These are phyloP conservation scores for Paxillus ammoniavirescens DNA, from an alignment of 768 basidiomycete genomes.

Conservation along the genomic window DNA sequence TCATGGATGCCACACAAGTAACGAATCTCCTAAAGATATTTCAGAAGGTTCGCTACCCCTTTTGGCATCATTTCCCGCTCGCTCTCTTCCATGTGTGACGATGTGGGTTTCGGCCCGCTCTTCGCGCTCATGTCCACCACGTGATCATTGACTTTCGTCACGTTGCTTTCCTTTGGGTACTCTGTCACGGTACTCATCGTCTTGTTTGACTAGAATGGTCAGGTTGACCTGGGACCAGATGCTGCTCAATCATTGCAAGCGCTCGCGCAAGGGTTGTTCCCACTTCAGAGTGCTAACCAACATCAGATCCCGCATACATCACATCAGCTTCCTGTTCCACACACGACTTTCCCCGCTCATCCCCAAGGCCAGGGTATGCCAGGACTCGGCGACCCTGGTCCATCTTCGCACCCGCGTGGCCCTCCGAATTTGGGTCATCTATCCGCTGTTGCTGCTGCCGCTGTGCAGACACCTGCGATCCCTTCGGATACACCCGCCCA, in stretches of 20 bases:
- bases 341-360: slow-evolving; percentile 28
- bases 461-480: slow-evolving; percentile 38
- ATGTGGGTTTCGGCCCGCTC: background rate
- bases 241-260: slow-evolving; percentile 59
- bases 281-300: slow-evolving; percentile 26
- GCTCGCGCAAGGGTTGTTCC: slow-evolving; percentile 44
- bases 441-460: slow-evolving; percentile 43
- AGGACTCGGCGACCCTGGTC: slow-evolving; percentile 63
- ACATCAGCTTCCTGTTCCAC: slow-evolving; percentile 37
- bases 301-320: slow-evolving; percentile 28
- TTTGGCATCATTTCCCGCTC: background rate
- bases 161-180: slow-evolving; percentile 7
- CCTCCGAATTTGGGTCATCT: slow-evolving; percentile 64
- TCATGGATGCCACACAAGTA: slow-evolving; percentile 55
- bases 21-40: slow-evolving; percentile 59
- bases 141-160: slow-evolving; percentile 23
- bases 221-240: slow-evolving; percentile 57
- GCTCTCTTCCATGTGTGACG: background rate
- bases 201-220: slow-evolving; percentile 36
- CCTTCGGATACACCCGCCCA: slow-evolving; percentile 15
- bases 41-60: slow-evolving; percentile 45
- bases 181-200: slow-evolving; percentile 8
- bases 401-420: slow-evolving; percentile 70
- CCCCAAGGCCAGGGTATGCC: slow-evolving; percentile 40
- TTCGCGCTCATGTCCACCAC: slow-evolving; percentile 13